These are phyloP conservation scores for Umbilicus rupestris DNA, from an alignment of 164 flowering plant genomes.

Conservation along the genomic window DNA sequence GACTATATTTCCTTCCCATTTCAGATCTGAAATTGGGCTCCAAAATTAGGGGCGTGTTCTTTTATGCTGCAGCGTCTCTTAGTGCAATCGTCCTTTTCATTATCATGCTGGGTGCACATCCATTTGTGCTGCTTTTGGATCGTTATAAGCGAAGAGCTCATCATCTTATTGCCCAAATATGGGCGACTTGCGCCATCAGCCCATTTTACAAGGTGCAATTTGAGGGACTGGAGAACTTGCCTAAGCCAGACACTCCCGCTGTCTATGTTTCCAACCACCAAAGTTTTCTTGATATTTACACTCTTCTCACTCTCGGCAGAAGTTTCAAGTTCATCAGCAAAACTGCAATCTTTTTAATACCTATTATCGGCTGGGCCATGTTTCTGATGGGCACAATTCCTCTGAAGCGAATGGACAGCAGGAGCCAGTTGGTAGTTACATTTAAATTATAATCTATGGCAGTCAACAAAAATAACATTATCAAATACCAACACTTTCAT, in stretches of 20 bases:
- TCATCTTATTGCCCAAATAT: conserved; percentile 63
- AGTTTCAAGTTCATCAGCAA: conserved; percentile 93
- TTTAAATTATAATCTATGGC: neutral
- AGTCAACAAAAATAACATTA: neutral
- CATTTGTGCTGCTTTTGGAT: conserved; percentile 75
- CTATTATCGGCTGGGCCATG: conserved; percentile 97
- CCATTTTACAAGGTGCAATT: conserved; percentile 54
- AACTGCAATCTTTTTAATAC: conserved; percentile 65
- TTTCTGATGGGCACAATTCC: conserved; percentile 74
- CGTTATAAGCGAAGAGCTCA: conserved; percentile 57
- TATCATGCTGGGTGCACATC: conserved; percentile 70
- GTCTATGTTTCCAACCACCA: conserved; percentile 95
- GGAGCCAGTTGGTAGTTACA: conserved; percentile 77
- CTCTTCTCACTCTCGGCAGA: conserved; percentile 77
- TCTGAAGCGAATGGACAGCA: conserved; percentile 79
- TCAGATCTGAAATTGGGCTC: conserved; percentile 46
- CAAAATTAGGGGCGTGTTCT: conserved; percentile 60
- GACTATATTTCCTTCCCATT: conserved; percentile 9
- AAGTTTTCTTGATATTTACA: conserved; percentile 79
- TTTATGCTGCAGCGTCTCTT: conserved; percentile 49
- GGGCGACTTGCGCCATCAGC: conserved; percentile 55
- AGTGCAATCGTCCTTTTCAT: conserved; percentile 55
- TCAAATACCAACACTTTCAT: no score
- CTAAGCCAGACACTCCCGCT: conserved; percentile 65
- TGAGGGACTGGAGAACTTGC: conserved; percentile 87